Evolutionary conservation across 805 yeast genomes (phyloP).

Genomic region (Metschnikowia rubicola): DNA sequence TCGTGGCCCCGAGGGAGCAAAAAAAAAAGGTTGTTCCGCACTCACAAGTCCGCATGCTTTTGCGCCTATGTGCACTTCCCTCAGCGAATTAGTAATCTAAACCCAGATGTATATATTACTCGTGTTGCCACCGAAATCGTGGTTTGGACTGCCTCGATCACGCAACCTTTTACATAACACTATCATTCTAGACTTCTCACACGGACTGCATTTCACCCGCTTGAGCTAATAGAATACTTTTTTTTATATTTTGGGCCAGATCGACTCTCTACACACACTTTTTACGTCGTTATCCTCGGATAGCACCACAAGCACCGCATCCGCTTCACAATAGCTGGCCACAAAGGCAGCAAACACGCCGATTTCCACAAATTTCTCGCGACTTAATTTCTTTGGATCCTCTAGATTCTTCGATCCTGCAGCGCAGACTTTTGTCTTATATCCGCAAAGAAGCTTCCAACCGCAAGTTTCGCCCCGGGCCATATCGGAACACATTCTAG

Average conservation of each 20-base stretch:
- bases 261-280: background rate
- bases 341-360: background rate
- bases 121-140: conserved; percentile 6
- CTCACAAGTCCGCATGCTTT: conserved; percentile 6
- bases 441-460: background rate
- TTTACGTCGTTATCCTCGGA: background rate
- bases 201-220: too few species aligned
- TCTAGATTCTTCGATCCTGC: background rate
- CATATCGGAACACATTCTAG: background rate
- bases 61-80: background rate
- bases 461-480: background rate
- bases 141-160: background rate
- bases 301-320: background rate
- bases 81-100: conserved; percentile 11
- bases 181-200: too few species aligned
- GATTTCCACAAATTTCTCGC: background rate
- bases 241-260: too few species aligned
- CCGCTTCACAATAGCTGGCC: background rate
- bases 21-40: conserved; percentile 1
- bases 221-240: too few species aligned
- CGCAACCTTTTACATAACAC: background rate
- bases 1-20: background rate
- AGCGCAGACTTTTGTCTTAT: background rate
- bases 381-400: too few species aligned
- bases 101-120: conserved; percentile 5